Evolutionary conservation across 768 basidiomycete species (phyloP), one percentile per base, ranked within the genome.

Genomic region (Hysterangium stoloniferum): DNA sequence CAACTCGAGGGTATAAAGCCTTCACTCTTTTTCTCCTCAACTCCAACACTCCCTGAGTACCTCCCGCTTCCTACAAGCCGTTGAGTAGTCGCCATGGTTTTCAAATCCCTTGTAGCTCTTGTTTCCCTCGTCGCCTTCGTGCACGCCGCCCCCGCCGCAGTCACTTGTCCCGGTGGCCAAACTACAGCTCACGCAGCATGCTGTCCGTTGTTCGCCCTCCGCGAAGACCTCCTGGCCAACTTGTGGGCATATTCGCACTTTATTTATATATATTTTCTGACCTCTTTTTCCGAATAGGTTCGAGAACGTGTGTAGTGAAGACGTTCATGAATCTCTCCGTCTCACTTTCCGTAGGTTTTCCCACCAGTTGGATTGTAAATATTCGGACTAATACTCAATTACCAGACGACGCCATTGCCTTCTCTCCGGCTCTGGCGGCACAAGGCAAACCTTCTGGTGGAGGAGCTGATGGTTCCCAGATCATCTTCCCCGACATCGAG

Each of bases 291-390:
- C 29, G 17, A 37, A 29, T 15, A 54, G 45, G 36, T 54, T 49
- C 54, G 57, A 57, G 45, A 63, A 59, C 19, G 42, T 61, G 49
- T 68, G 67, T 49, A 60, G 60, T 38, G 61, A 65, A 22, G 64
- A 64, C 20, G 64, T 58, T 13, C 62, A 62, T 32, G 61, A 57
- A 41, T 54, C 61, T 20, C 52, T 62, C 38, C 60, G 62, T 42
- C 58, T 64, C 31, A 58, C 54, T 29, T 63, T 63, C 54, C 61
- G 49, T 51, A 11, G 43, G 49, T 31, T n/a, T 8, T 8, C 36
- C 24, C 46, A 20, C 19, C 8, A 22, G 4, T 5, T 35, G 7
- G 2, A 36, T n/a, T 36, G 15, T 36, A 9, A 48, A 33, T 5
- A 11, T 34, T 41, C 28, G 15, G 22, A 22, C 25, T 1, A 2